phyloP scores from a whole-genome alignment of 768 basidiomycete species.

The Sutorius australiensis region DNA sequence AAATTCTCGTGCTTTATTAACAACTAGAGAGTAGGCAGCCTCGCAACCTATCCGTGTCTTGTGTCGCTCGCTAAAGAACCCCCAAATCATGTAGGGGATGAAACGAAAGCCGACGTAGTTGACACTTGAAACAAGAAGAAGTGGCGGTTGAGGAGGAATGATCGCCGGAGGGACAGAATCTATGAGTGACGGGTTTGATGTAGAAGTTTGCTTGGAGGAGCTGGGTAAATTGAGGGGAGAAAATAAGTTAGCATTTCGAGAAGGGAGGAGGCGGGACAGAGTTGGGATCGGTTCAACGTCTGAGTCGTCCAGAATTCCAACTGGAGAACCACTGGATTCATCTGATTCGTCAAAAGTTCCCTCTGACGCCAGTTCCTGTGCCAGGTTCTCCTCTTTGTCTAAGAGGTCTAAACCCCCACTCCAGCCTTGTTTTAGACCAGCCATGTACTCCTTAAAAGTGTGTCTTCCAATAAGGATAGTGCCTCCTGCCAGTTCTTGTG shows the following conservation, averaged over 20 bases:
- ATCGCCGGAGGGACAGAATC: constrained; percentile 47
- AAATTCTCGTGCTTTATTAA: constrained; percentile 59
- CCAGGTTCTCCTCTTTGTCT: constrained; percentile 69
- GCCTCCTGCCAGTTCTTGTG: constrained; percentile 75
- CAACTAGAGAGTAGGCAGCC: constrained; percentile 72
- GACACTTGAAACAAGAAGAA: constrained; percentile 71
- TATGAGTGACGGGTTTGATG: constrained; percentile 23
- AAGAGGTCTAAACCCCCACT: constrained; percentile 62
- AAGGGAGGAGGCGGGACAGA: constrained; percentile 34
- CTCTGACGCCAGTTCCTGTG: constrained; percentile 64
- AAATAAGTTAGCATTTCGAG: constrained; percentile 30
- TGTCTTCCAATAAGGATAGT: constrained; percentile 82
- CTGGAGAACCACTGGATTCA: constrained; percentile 24
- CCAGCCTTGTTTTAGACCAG: constrained; percentile 84
- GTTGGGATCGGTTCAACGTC: constrained; percentile 43
- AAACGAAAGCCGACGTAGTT: constrained; percentile 79
- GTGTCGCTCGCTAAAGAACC: constrained; percentile 85
- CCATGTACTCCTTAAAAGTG: constrained; percentile 93
- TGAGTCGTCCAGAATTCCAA: constrained; percentile 23
- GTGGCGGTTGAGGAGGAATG: constrained; percentile 73
- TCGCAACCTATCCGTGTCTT: constrained; percentile 80
- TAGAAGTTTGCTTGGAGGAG: constrained; percentile 15
- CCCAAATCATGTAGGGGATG: constrained; percentile 87
- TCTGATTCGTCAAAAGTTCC: constrained; percentile 72
- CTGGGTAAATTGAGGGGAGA: constrained; percentile 31